Base-by-base conservation (phyloP, 345 rosid genomes). In the Arabidopsis arenosa region DNA sequence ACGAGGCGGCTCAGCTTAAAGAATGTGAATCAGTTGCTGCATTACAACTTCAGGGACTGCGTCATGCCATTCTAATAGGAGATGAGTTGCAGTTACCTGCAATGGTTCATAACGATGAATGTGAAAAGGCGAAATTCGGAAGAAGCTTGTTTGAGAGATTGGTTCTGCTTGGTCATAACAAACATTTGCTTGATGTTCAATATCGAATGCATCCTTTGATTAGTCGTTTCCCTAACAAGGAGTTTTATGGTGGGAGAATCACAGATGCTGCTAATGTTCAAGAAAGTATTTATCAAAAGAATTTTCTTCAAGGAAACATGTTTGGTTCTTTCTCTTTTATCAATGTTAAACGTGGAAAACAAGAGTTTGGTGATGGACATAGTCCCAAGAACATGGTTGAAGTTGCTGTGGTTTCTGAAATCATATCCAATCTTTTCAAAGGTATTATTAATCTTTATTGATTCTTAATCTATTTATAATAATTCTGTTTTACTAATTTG, bases 181-280 rank as follows among this genome's bases (percentile, higher is more conserved):
- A 83, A 51, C 86, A 87, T 33, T 82, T 86, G 26, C 73, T 91
- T 6, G 32, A 82, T 68, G 76, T 81, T 17, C 97, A 87, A 63
- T 87, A 89, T 41, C 76, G 94, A 30, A 91, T 91, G 97, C 93
- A 89, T 81, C 96, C 93, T 6, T 77, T 80, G 1, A 89, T 91
- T 5, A 87, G 93, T 55, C 6, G 3, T 48, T 87, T 89, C 37
- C 92, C 96, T 0, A 88, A 76, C 37, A 49, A n/a, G 5, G 66
- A 66, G 4, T 87, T 90, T 40, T 90, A 90, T 43, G 4, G 1
- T 35, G 80, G 80, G 3, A 54, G 3, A 64, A 84, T 90, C 40
- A 23, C 18, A 5, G 90, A 90, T 60, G 86, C 83, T 26, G 12
- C 49, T 1, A 60, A 43, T 68, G 92, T 88, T 49, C 55, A 68